A percentile compares a stretch with the other conserved stretches of the same genome.
phyloP scores from a whole-genome alignment of 2,329 filamentous ascomycete genomes.

The Hymenotorrendiella dingleyae region DNA sequence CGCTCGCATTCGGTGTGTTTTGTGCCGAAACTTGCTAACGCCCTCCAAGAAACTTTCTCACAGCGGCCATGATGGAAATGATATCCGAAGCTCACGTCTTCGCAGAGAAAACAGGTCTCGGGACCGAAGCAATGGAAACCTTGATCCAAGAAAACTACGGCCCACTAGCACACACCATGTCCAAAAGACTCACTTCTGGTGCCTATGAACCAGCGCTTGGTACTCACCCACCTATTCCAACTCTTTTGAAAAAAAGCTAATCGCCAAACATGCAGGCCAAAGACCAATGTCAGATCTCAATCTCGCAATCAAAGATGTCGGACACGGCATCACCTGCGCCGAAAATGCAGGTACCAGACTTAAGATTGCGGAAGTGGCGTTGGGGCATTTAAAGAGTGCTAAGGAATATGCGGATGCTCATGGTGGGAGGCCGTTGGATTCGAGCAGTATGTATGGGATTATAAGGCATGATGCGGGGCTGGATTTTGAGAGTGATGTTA shows the following conservation, averaged over 20 bases:
- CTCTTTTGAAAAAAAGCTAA: too few species aligned
- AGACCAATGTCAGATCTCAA: constrained; percentile 43
- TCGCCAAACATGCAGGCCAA: constrained; percentile 19
- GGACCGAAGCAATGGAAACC: constrained; percentile 35
- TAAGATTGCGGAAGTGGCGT: constrained; percentile 37
- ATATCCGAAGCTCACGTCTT: constrained; percentile 41
- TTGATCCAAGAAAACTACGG: constrained; percentile 38
- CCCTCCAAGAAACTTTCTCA: constrained; percentile 31
- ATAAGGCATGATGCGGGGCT: constrained; percentile 39
- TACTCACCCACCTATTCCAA: background rate
- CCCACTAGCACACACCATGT: constrained; percentile 35
- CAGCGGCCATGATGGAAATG: constrained; percentile 38
- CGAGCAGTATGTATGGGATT: constrained; percentile 45
- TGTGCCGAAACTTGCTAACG: background rate
- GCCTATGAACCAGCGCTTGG: constrained; percentile 36
- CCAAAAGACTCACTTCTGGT: constrained; percentile 38
- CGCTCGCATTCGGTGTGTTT: background rate
- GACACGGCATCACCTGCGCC: constrained; percentile 41
- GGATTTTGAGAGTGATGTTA: constrained; percentile 37
- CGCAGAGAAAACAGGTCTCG: constrained; percentile 39
- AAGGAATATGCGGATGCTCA: constrained; percentile 32
- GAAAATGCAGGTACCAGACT: constrained; percentile 34
- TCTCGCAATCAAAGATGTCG: constrained; percentile 47
- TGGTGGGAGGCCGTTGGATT: constrained; percentile 38
- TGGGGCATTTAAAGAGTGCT: constrained; percentile 39